Conservation (phyloP, 2,329 filamentous ascomycete genomes). For the Xylaria sp. region DNA sequence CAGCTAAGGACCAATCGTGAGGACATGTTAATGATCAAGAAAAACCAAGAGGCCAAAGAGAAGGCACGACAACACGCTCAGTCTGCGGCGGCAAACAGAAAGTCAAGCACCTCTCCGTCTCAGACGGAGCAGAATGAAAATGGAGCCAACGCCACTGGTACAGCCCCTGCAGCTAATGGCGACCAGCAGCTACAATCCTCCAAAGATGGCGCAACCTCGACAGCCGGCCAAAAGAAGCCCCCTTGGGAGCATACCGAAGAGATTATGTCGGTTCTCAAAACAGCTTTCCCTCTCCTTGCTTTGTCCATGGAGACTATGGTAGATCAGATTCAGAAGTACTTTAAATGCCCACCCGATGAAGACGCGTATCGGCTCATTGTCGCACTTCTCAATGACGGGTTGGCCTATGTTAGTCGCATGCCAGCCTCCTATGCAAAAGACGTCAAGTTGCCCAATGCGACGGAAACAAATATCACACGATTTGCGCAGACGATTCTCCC, state of each 20-base stretch:
- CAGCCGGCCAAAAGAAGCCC: conserved; percentile 70
- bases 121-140: conserved; percentile 57
- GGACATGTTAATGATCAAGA: conserved; percentile 93
- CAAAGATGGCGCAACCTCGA: conserved; percentile 46
- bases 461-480: conserved; percentile 94
- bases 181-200: conserved; percentile 44
- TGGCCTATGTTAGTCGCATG: conserved; percentile 90
- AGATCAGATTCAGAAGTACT: conserved; percentile 98
- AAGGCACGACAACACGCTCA: conserved; percentile 64
- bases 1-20: conserved; percentile 92
- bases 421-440: conserved; percentile 88
- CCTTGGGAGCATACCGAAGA: conserved; percentile 98
- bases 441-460: conserved; percentile 87
- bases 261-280: conserved; percentile 94
- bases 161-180: conserved; percentile 40
- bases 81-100: conserved; percentile 56
- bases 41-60: conserved; percentile 81
- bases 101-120: conserved; percentile 59
- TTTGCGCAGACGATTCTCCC: conserved; percentile 98
- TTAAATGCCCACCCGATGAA: conserved; percentile 98
- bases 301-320: conserved; percentile 99
- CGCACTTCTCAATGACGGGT: conserved; percentile 93
- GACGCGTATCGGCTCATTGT: conserved; percentile 97
- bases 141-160: conserved; percentile 36
- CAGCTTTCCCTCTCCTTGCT: conserved; percentile 93